phyloP scores from a whole-genome alignment of 179 eudicot genomes.

The Amaranthus tricolor region DNA sequence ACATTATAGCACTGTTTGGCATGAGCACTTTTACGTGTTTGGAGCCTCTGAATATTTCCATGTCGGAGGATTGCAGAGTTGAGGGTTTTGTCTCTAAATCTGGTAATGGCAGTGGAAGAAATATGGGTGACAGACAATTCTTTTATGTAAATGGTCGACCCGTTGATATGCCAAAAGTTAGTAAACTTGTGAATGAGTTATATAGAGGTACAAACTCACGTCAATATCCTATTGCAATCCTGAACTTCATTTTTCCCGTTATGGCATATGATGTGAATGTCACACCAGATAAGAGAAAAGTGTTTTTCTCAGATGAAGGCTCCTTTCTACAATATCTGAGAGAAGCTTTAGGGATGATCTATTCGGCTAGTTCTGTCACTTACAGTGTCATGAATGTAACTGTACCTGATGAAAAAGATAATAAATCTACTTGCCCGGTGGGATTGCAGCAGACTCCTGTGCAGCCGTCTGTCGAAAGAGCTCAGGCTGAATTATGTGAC shows the following conservation, averaged over 20 bases:
- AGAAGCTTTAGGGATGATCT: slow-evolving; percentile 63
- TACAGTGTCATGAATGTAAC: slow-evolving; percentile 49
- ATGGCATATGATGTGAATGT: slow-evolving; percentile 88
- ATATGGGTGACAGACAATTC: slow-evolving; percentile 86
- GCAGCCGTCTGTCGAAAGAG: slow-evolving; percentile 26
- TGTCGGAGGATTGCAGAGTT: slow-evolving; percentile 61
- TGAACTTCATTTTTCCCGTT: slow-evolving; percentile 73
- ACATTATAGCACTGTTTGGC: slow-evolving; percentile 83
- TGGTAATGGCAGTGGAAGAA: slow-evolving; percentile 94
- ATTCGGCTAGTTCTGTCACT: slow-evolving; percentile 60
- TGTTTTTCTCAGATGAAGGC: slow-evolving; percentile 83
- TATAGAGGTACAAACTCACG: slow-evolving; percentile 88
- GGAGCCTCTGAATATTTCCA: slow-evolving; percentile 60
- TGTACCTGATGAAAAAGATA: slow-evolving; percentile 35
- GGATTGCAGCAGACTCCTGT: slow-evolving; percentile 27
- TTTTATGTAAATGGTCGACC: slow-evolving; percentile 96
- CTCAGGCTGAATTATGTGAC: slow-evolving; percentile 28
- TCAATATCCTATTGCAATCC: slow-evolving; percentile 86
- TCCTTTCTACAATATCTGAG: slow-evolving; percentile 63
- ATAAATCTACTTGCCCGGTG: slow-evolving; percentile 21
- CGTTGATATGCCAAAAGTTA: slow-evolving; percentile 96
- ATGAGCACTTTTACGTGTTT: slow-evolving; percentile 68
- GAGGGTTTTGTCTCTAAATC: slow-evolving; percentile 91
- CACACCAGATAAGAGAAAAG: slow-evolving; percentile 94
- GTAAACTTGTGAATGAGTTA: slow-evolving; percentile 88